Evolutionary conservation across 768 basidiomycete species (phyloP), one percentile per base, ranked within the genome.

Genomic region (Fistulinella prunicolor): DNA sequence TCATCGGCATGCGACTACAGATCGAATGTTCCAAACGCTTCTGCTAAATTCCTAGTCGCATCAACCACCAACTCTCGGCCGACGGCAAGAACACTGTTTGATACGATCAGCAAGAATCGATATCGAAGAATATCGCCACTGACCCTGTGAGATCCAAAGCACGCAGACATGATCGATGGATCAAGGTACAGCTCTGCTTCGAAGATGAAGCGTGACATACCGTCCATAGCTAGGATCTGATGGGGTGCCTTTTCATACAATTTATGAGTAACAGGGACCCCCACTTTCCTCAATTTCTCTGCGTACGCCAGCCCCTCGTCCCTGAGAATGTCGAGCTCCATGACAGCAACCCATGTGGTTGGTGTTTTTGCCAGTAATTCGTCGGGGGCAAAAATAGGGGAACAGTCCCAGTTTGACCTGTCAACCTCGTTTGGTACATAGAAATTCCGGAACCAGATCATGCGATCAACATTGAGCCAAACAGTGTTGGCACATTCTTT

Each of bases 151-250:
- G 19, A 48, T 19, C 19, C 17, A 42, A 32, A 42, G n/a, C 3
- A 30, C 32, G 19, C 23, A 21, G 9, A 23, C 21, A 20, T 39
- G 13, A 37, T 54, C n/a, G 22, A 38, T n/a, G 10, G 13, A 21
- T n/a, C 52, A 4, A 50, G 42, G 5, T 9, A 35, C 9, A 37
- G 7, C 3, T 38, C 28, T 29, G 23, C 9, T n/a, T n/a, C 13
- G 16, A 26, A 37, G 34, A 23, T 13, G 12, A 24, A 39, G n/a
- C n/a, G n/a, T 12, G 14, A 41, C 81, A 51, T 51, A 83, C 84
- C 82, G 51, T 87, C 85, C 83, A 87, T 85, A 6, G 80, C 81
- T 77, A 88, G 80, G 36, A 85, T 78, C 1, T 79, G 84, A 69
- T 88, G 85, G 23, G 86, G 86, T 4, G 80, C 82, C 13, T 75